Evolutionary conservation across 73 alveolate species (phyloP).

Genomic region (Paramecium biaurelia): DNA sequence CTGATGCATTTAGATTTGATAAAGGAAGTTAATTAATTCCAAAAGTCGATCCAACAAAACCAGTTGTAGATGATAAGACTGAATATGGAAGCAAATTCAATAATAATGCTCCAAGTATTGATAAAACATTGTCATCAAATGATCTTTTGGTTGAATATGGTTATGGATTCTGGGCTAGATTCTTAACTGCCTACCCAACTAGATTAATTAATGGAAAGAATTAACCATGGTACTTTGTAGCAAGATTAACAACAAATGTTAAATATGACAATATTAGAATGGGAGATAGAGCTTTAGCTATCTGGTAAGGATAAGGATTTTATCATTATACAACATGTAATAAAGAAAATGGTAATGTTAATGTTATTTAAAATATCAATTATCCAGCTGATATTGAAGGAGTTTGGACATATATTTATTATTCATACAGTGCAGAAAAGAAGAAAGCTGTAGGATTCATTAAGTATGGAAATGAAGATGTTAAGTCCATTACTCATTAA

Average conservation of each 20-base stretch:
- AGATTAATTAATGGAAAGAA: constrained; percentile 3
- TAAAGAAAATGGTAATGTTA: constrained; percentile 3
- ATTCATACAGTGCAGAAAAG: constrained; percentile 29
- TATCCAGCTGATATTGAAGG: constrained; percentile 61
- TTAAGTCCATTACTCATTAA: neutral
- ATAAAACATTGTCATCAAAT: neutral
- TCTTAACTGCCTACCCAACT: constrained; percentile 17
- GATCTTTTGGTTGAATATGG: constrained; percentile 16
- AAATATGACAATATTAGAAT: constrained; percentile 27
- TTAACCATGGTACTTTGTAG: constrained; percentile 36
- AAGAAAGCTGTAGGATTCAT: constrained; percentile 44
- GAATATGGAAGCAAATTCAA: constrained; percentile 14
- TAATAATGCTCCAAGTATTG: constrained; percentile 21
- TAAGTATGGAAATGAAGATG: neutral
- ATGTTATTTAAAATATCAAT: constrained; percentile 6
- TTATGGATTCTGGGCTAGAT: constrained; percentile 48
- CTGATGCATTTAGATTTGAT: constrained; percentile 13
- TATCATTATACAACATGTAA: constrained; percentile 44
- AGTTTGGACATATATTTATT: constrained; percentile 42
- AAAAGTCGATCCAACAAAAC: constrained; percentile 50
- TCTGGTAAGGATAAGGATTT: constrained; percentile 57
- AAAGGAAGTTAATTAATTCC: neutral
- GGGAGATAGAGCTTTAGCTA: constrained; percentile 56
- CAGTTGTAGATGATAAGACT: constrained; percentile 10
- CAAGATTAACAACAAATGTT: neutral